Base-by-base conservation (phyloP, 345 rosid genomes). In the Eucalyptus guilfoylei region DNA sequence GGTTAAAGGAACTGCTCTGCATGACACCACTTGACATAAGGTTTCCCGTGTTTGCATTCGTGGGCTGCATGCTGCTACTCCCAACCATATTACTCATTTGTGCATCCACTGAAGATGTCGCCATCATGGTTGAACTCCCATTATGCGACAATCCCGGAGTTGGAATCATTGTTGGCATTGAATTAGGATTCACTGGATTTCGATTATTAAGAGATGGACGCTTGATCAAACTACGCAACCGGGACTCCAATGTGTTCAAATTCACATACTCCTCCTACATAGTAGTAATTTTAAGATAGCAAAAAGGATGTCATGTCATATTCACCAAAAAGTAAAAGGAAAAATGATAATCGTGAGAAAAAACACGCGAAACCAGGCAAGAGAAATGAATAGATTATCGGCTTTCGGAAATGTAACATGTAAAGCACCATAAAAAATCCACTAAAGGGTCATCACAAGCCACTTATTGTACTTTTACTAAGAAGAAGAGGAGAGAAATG, bases 221-320 rank as follows among this genome's bases (percentile, higher is more conserved):
- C 91, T 87, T 95, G 87, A 97, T 64, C 88, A 98, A 86, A 86
- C 48, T 87, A 81, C 91, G 90, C 88, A 97, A 88, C 44, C 99
- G 98, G 86, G 34, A 86, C 91, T 96, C 98, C 90, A 98, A 91
- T 60, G 99, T 98, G 54, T 69, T 89, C 88, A 93, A 37, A 92
- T 96, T 96, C 93, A 93, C 24, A 91, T 98, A 96, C 12, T 98
- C 99, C 89, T 97, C 98, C 99, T 98, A 90, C 90, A 92, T 55
- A 49, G 69, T 86, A 42, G 89, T 48, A 55, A 83, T 54, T 45
- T 69, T 80, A 88, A 13, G 28, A 72, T 60, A 86, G 72, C 28
- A 69, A 14, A 52, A 10, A 9, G n/a, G 40, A 23, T 11, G 48
- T 86, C 87, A 52, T 52, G 44, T 86, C 30, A 37, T 17, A 52